Evolutionary conservation across 495 filamentous ascomycete species (phyloP), one percentile per base, ranked within the genome.

Genomic region (Parmelia sp.): DNA sequence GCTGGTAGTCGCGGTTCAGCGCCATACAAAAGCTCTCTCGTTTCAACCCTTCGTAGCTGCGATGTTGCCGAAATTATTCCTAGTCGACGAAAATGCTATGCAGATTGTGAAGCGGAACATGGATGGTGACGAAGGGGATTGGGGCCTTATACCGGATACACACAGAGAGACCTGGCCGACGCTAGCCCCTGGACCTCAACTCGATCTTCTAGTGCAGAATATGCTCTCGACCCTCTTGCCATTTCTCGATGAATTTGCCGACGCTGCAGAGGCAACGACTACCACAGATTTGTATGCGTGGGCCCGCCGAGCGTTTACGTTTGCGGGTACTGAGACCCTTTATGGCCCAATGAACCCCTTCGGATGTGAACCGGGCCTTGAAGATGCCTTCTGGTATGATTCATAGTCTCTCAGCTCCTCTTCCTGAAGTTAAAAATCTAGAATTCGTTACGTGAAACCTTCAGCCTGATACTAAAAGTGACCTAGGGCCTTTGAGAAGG

Each of bases 401-500:
- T 9, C 2, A 9, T 23, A 11, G 17, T 25, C 19, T 25, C 19
- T 58, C 39, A 17, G 31, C 19, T 27, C 27, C 15, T 5, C 19
- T 59, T 1, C 37, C 9, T 61, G 10, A 3, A 37, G 7, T 65
- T 51, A 10, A 19, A 33, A 9, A 39, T 9, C 19, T 7, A 39
- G 25, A 25, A 57, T 15, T 1, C 5, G 10, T 17, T 37, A 21
- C 12, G 27, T 17, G n/a, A 51, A 40, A 2, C 14, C 12, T 62
- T 1, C 37, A 31, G 10, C 8, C 15, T 35, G 17, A 44, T 12
- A 10, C 27, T 44, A 21, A 53, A 25, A 40, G 3, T 62, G 10
- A 40, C 12, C 15, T 35, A 73, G 57, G 80, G 74, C 79, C 39
- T 82, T 81, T 65, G 79, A 81, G 49, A 72, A 76, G 53, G 76